Conservation (phyloP, 78 protist genomes). For the Mantamonas sphyraenae region DNA sequence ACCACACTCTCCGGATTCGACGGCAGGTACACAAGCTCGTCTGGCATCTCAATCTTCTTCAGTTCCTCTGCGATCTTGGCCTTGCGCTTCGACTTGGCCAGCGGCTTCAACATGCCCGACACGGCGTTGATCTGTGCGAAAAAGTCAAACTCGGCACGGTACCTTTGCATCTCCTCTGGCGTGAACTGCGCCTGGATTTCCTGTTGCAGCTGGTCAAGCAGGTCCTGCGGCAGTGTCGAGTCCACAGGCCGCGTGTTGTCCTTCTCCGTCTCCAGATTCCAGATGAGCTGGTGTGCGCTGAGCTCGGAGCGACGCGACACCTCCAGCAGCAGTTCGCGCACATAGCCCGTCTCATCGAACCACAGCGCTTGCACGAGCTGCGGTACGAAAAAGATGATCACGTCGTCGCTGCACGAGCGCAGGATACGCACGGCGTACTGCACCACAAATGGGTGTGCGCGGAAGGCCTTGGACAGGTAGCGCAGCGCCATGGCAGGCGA, state of each 20-base stretch:
- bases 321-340: conserved; percentile 19
- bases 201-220: conserved; percentile 15
- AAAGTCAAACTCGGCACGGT: conserved; percentile 65
- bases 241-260: not conserved
- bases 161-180: conserved; percentile 5
- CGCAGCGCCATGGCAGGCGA: conserved; percentile 55
- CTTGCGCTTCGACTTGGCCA: conserved; percentile 31
- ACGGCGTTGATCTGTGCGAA: conserved; percentile 58
- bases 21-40: conserved; percentile 57
- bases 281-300: conserved; percentile 74
- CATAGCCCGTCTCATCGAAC: conserved; percentile 21
- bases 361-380: conserved; percentile 73
- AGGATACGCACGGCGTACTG: conserved; percentile 59
- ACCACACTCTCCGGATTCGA: conserved; percentile 53
- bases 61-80: conserved; percentile 14
- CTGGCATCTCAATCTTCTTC: not conserved
- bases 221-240: not conserved
- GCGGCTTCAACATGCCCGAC: conserved; percentile 58
- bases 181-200: conserved; percentile 24
- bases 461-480: conserved; percentile 14
- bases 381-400: conserved; percentile 74
- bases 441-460: conserved; percentile 42
- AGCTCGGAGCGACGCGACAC: conserved; percentile 30
- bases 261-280: conserved; percentile 57
- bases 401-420: conserved; percentile 43